Conservation (phyloP, 768 basidiomycete species). For the Trametes elegans region DNA sequence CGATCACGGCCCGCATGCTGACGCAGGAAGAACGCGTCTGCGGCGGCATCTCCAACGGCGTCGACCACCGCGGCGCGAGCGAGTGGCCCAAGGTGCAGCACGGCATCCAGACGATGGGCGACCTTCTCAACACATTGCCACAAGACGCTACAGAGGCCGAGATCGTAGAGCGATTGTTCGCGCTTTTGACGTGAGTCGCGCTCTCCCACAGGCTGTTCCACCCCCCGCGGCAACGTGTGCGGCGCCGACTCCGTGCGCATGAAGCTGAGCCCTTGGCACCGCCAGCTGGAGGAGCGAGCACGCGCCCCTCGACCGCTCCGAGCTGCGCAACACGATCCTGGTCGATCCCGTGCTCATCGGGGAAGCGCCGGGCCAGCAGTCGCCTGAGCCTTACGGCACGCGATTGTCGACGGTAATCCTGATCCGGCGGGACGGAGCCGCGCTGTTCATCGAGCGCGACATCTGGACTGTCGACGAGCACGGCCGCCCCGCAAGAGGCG, state of each 20-base stretch:
- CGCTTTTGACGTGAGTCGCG: conserved; percentile 63
- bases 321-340: conserved; percentile 62
- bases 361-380: not conserved
- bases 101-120: conserved; percentile 48
- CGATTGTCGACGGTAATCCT: conserved; percentile 73
- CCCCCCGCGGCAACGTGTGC: not conserved
- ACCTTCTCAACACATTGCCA: conserved; percentile 38
- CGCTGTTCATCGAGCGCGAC: conserved; percentile 70
- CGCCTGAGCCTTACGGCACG: conserved; percentile 53
- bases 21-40: conserved; percentile 44
- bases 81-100: conserved; percentile 75
- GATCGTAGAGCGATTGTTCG: conserved; percentile 59
- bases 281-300: conserved; percentile 21
- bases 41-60: conserved; percentile 73
- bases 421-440: conserved; percentile 56
- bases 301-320: conserved; percentile 46
- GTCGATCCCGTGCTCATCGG: conserved; percentile 49
- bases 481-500: conserved; percentile 29
- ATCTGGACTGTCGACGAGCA: conserved; percentile 49
- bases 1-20: conserved; percentile 53
- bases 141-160: conserved; percentile 45
- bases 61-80: conserved; percentile 58
- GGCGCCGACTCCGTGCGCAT: not conserved
- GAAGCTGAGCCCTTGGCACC: not conserved
- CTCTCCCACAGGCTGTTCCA: conserved; percentile 9